A percentile compares a stretch with the other conserved stretches of the same genome.
These are phyloP conservation scores for Anthostomella pinea DNA, from an alignment of 2,329 filamentous ascomycete species.

Conservation along the genomic window DNA sequence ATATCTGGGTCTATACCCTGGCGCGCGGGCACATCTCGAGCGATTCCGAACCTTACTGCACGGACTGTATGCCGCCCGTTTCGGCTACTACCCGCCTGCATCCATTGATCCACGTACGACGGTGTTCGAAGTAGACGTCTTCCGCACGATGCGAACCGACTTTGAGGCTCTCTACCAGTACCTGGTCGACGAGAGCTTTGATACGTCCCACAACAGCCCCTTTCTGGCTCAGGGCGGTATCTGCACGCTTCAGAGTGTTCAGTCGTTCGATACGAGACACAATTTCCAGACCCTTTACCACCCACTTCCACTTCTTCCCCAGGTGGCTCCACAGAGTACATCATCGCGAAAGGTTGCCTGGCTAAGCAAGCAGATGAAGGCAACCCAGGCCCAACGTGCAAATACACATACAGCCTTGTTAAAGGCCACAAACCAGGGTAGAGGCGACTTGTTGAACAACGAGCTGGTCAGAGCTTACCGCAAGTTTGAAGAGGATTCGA, in stretches of 20 bases:
- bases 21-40: constrained; percentile 65
- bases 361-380: constrained; percentile 39
- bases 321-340: constrained; percentile 24
- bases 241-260: constrained; percentile 66
- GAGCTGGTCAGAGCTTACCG: constrained; percentile 66
- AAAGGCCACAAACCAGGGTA: constrained; percentile 47
- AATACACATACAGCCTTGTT: constrained; percentile 52
- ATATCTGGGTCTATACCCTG: constrained; percentile 60
- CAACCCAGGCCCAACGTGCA: constrained; percentile 47
- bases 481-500: constrained; percentile 63
- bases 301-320: constrained; percentile 65
- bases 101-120: constrained; percentile 38
- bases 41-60: constrained; percentile 69
- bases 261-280: constrained; percentile 62
- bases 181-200: constrained; percentile 62
- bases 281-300: constrained; percentile 59
- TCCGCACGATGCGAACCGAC: constrained; percentile 62
- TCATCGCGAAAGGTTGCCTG: constrained; percentile 37
- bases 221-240: constrained; percentile 62
- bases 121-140: constrained; percentile 57
- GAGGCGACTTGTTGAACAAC: constrained; percentile 40
- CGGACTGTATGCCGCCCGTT: constrained; percentile 61
- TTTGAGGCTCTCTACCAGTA: constrained; percentile 70
- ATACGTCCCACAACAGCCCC: constrained; percentile 47
- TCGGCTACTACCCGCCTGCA: constrained; percentile 70